Evolutionary conservation across 2,329 filamentous ascomycete species (phyloP).

Genomic region (Diplodia corticola): DNA sequence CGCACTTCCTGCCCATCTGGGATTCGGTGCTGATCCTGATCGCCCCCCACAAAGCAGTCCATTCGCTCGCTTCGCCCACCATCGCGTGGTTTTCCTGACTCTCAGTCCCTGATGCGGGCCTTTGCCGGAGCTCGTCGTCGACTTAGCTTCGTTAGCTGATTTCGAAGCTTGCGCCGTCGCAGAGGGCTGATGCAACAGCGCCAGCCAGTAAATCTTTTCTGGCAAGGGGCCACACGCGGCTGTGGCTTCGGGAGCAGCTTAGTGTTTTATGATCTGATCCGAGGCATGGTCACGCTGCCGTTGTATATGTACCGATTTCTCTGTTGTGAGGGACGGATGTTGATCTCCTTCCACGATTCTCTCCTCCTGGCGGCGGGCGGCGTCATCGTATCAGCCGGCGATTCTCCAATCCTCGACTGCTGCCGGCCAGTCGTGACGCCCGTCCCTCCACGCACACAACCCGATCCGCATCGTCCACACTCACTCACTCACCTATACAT

Average conservation of each 20-base stretch:
- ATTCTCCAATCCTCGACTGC: background rate
- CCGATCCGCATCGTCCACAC: background rate
- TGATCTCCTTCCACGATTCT: background rate
- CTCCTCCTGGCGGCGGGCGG: background rate
- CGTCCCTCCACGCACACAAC: background rate
- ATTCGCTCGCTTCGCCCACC: background rate
- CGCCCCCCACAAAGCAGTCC: background rate
- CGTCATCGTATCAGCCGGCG: background rate
- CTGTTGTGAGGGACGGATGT: background rate
- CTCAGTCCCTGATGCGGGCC: background rate
- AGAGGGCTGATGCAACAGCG: background rate
- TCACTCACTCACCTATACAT: background rate
- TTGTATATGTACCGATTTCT: background rate
- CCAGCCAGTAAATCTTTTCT: background rate
- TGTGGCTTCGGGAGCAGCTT: background rate
- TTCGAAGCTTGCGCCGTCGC: background rate
- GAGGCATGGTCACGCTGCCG: background rate
- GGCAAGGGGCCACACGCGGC: background rate
- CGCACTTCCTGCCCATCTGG: background rate
- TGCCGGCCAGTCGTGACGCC: constrained; percentile 1
- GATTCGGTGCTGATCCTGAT: background rate
- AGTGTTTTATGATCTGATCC: background rate
- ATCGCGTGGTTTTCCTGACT: background rate
- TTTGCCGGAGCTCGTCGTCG: background rate
- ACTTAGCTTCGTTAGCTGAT: background rate